phyloP scores from a whole-genome alignment of 805 yeast species.

The Jamesozyma gamospora region DNA sequence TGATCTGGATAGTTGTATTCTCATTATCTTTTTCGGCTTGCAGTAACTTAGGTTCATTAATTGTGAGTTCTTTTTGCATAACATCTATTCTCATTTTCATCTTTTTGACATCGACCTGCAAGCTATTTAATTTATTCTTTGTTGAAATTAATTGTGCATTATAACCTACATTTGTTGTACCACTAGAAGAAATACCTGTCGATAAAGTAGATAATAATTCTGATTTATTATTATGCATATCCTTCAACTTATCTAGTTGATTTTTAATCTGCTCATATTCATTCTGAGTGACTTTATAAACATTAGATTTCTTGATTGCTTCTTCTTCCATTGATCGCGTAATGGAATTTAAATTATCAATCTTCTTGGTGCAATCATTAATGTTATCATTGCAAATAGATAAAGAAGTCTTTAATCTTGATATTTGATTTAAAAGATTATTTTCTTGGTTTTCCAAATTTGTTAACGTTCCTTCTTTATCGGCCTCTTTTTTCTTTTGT shows the following conservation, averaged over 20 bases:
- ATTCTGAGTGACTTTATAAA: constrained; percentile 34
- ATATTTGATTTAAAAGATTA: constrained; percentile 48
- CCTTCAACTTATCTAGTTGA: constrained; percentile 37
- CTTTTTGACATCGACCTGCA: constrained; percentile 49
- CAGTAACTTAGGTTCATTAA: constrained; percentile 38
- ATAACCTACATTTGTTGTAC: constrained; percentile 68
- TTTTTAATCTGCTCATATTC: constrained; percentile 38
- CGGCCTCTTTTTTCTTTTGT: constrained; percentile 47
- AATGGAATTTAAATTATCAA: constrained; percentile 27
- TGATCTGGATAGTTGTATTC: constrained; percentile 32
- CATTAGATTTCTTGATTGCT: constrained; percentile 30
- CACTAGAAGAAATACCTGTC: constrained; percentile 83
- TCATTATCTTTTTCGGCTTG: constrained; percentile 45
- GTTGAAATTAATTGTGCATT: constrained; percentile 57
- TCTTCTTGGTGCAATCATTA: constrained; percentile 40
- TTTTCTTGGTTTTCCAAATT: constrained; percentile 51
- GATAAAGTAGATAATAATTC: constrained; percentile 73
- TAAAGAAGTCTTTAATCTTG: constrained; percentile 56
- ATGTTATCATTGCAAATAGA: constrained; percentile 50
- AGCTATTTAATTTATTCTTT: constrained; percentile 44
- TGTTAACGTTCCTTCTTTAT: constrained; percentile 50
- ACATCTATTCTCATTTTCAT: constrained; percentile 49
- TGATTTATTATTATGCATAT: constrained; percentile 48
- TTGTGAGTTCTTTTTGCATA: constrained; percentile 40
- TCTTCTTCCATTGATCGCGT: constrained; percentile 28